phyloP scores from a whole-genome alignment of 129 eudicot genomes.

The Arctium minus region DNA sequence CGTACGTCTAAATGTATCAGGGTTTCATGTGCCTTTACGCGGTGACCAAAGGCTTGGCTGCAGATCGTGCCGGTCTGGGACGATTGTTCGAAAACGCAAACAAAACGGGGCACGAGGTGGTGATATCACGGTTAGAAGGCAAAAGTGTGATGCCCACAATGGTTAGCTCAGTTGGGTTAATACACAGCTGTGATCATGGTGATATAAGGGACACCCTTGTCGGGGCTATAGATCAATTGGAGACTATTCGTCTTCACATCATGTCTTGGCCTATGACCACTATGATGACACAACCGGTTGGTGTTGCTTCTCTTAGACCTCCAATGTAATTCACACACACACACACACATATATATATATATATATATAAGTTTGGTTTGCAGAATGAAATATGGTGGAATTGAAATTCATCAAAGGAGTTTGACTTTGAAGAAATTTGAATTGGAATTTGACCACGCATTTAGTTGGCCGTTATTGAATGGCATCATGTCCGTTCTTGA shows the following conservation, averaged over 20 bases:
- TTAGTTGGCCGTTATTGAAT: too few species aligned
- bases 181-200: slow-evolving; percentile 48
- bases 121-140: slow-evolving; percentile 56
- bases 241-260: slow-evolving; percentile 38
- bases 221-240: slow-evolving; percentile 47
- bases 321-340: slow-evolving; percentile 24
- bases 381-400: too few species aligned
- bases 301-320: slow-evolving; percentile 40
- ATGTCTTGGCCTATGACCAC: slow-evolving; percentile 50
- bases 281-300: slow-evolving; percentile 15
- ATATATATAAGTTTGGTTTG: too few species aligned
- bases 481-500: too few species aligned
- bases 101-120: slow-evolving; percentile 31
- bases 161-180: slow-evolving; percentile 38
- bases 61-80: slow-evolving; percentile 55
- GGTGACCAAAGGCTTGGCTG: slow-evolving; percentile 49
- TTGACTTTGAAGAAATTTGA: too few species aligned
- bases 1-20: slow-evolving; percentile 15
- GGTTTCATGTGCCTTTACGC: slow-evolving; percentile 51
- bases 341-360: too few species aligned
- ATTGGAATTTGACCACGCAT: too few species aligned
- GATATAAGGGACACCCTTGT: slow-evolving; percentile 47
- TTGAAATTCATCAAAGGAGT: too few species aligned
- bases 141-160: slow-evolving; percentile 57
- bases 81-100: slow-evolving; percentile 36